Base-by-base conservation (phyloP, 2,329 filamentous ascomycete species). In the Cryoendolithus antarcticus region DNA sequence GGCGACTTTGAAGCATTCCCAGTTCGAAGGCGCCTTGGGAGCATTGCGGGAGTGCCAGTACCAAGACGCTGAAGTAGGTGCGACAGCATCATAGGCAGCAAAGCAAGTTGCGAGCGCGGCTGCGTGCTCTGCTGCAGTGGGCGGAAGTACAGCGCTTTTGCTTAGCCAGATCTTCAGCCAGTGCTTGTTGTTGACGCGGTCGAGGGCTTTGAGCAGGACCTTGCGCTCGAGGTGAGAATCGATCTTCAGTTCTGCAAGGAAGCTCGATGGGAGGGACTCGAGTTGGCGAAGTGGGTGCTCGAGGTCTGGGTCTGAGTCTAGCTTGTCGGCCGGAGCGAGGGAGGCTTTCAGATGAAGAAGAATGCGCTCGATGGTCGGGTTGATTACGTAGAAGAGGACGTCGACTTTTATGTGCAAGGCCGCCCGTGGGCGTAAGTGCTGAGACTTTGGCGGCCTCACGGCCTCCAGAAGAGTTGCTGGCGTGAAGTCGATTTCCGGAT, bases 361-460 rank as follows among this genome's bases (percentile, higher is more conserved):
- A 4, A 48, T 42, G 4, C 44, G 39, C 11, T 45, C 27, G 4
- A 52, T 44, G 6, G 46, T 38, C 1, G 54, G 54, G 8, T 47
- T 37, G 5, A 59, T 39, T 2, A 51, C 36, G 1, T 52, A 19
- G 37, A 55, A 54, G 21, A 50, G 48, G 1, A 85, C 60, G 30
- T 69, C 65, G 50, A 86, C 80, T 4, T 81, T 65, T 3, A 83
- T 72, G 40, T 82, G 73, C 1, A 51, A 35, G 1, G 24, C 9
- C 1, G 58, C 55, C 24, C 46, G 29, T 8, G 28, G 41, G 27
- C 34, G 12, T 11, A 10, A 6, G 15, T 24, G 30, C 6, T 9
- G 6, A 13, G 12, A 4, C 10, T 12, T 6, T 13, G 24, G 8
- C 33, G 31, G 9, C 15, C 10, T 11, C 6, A 43, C 34, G 15